A percentile compares a stretch with the other conserved stretches of the same genome.
These are phyloP conservation scores for Penicillium egyptiacum DNA, from an alignment of 495 filamentous ascomycete species.

Conservation along the genomic window DNA sequence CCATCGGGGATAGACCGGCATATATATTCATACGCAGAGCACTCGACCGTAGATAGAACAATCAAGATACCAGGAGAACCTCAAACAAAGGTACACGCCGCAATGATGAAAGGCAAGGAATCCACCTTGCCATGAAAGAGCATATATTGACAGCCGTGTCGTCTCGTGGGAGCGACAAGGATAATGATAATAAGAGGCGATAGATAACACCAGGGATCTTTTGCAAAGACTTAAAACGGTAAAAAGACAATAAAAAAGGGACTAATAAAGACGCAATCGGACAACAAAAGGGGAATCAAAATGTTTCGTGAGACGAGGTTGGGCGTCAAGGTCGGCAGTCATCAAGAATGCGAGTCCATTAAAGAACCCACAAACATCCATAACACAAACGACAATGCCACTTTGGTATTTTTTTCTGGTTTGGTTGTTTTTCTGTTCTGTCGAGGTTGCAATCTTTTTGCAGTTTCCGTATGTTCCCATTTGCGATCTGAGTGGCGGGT, in stretches of 20 bases:
- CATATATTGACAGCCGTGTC: conserved; percentile 34
- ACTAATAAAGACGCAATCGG: conserved; percentile 28
- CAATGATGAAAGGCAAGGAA: conserved; percentile 12
- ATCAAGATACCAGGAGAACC: conserved; percentile 1
- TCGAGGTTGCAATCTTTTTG: conserved; percentile 4
- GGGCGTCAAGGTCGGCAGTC: conserved; percentile 39
- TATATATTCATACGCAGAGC: background rate
- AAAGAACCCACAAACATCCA: conserved; percentile 29
- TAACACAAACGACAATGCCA: conserved; percentile 22
- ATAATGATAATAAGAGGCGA: conserved; percentile 21
- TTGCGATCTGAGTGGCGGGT: conserved; percentile 16
- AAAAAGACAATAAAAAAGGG: conserved; percentile 17
- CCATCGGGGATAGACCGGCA: background rate
- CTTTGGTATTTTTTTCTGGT: conserved; percentile 5
- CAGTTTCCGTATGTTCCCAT: conserved; percentile 22
- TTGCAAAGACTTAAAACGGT: conserved; percentile 16
- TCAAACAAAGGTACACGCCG: background rate
- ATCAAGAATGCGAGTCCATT: conserved; percentile 32
- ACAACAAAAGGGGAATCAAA: conserved; percentile 50
- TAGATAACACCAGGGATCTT: conserved; percentile 24
- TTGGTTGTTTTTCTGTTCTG: conserved; percentile 21
- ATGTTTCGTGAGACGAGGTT: conserved; percentile 48
- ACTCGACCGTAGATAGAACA: background rate
- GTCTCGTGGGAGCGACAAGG: conserved; percentile 25
- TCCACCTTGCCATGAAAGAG: conserved; percentile 22